Base-by-base conservation (phyloP, 2,329 filamentous ascomycete genomes). In the Aspergillus amoenus region DNA sequence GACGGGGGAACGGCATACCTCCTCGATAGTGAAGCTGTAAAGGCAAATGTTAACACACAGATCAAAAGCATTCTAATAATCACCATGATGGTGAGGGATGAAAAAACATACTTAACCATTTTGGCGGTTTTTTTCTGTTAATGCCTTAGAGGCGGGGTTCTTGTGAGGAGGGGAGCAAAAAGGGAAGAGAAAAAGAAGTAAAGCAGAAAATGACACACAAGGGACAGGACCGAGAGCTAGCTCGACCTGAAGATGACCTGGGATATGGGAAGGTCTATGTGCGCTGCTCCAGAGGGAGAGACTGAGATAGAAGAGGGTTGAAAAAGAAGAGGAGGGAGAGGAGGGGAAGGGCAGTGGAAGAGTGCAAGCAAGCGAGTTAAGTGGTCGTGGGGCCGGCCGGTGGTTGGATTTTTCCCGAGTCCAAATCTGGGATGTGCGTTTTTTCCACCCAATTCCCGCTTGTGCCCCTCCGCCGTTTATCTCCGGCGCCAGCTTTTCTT, bases 81-180 rank as follows among this genome's bases (percentile, higher is more conserved):
- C 48, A 43, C 39, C 40, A 34, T 37, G 27, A 40, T 59, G 27
- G 43, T 57, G n/a, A 46, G 56, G 43, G 48, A 41, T 60, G 58
- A 55, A 52, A 52, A 45, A 55, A 93, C 93, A 89, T 89, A 97
- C 93, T 97, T 97, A 80, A 99, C 94, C 94, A 99, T 99, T 80
- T 92, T 97, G 89, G 83, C 91, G 90, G 92, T 90, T 72, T 70
- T 72, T 70, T 68, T 61, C 66, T 61, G 62, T 67, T 56, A 71
- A 71, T 62, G 71, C 73, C 71, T 60, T 72, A 70, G 72, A 75
- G 73, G 73, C 73, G 73, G 72, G 73, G 73, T 70, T 70, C 64
- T 64, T 54, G 64, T 66, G 60, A 63, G 63, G 59, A 63, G 45
- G 22, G 40, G 51, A 59, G 60, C 58, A 65, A 62, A 67, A 66